Conservation (phyloP, 257 asterid genomes). For the Solanum chilense region DNA sequence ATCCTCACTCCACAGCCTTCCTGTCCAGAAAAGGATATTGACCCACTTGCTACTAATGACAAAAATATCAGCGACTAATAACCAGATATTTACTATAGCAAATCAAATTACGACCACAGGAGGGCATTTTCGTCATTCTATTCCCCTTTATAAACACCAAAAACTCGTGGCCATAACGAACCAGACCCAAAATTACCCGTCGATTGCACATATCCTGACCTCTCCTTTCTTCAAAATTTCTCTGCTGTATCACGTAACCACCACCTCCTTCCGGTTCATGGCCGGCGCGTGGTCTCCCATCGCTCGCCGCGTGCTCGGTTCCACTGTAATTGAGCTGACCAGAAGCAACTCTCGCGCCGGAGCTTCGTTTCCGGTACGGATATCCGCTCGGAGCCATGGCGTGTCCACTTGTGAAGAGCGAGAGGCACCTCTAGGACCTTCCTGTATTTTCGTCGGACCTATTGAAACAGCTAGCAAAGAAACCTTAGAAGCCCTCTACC, state of each 20-base stretch:
- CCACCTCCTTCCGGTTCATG: constrained; percentile 23
- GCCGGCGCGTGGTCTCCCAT: constrained; percentile 62
- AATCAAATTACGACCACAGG: background rate
- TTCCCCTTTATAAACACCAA: background rate
- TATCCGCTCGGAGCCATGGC: constrained; percentile 43
- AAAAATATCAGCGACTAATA: background rate
- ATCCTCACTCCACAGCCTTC: background rate
- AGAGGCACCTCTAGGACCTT: constrained; percentile 52
- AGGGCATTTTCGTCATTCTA: background rate
- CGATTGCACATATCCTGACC: background rate
- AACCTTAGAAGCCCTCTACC: constrained; percentile 87
- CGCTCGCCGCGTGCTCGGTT: constrained; percentile 37
- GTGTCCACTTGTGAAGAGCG: constrained; percentile 28
- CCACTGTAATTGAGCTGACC: constrained; percentile 34
- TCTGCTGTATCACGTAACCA: background rate
- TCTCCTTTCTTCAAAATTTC: background rate
- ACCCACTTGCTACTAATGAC: background rate
- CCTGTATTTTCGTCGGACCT: constrained; percentile 90
- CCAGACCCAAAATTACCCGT: background rate
- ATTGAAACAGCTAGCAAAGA: constrained; percentile 84
- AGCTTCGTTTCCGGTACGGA: constrained; percentile 35
- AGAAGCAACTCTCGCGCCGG: constrained; percentile 26
- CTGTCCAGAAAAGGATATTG: background rate
- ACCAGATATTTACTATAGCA: background rate
- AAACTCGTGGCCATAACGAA: background rate